These are phyloP conservation scores for Annulohypoxylon stygium DNA, from an alignment of 495 filamentous ascomycete genomes.

Conservation along the genomic window DNA sequence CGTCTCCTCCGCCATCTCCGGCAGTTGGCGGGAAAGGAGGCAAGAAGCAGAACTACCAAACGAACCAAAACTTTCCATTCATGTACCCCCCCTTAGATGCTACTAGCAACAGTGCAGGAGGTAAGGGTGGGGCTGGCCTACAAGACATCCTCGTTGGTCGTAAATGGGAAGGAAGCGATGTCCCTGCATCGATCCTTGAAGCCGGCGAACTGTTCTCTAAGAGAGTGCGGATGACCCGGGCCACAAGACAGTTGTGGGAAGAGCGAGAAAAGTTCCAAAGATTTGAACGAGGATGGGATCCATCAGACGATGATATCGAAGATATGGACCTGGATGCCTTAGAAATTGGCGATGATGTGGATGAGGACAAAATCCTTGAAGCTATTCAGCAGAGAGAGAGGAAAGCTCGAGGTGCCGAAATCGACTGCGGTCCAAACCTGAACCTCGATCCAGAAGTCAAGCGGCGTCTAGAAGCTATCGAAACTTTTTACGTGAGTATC, in stretches of 20 bases:
- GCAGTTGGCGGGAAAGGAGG: slow-evolving; percentile 90
- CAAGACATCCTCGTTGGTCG: slow-evolving; percentile 82
- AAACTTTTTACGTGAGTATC: slow-evolving; percentile 83
- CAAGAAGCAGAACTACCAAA: slow-evolving; percentile 99
- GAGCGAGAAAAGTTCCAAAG: slow-evolving; percentile 91
- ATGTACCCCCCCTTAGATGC: slow-evolving; percentile 93
- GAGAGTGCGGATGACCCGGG: slow-evolving; percentile 88
- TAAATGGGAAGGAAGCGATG: slow-evolving; percentile 90
- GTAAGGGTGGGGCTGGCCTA: slow-evolving; percentile 81
- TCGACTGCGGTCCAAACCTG: slow-evolving; percentile 68
- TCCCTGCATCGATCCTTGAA: slow-evolving; percentile 92
- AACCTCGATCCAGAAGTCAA: slow-evolving; percentile 66
- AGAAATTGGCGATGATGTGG: slow-evolving; percentile 59
- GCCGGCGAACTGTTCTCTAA: slow-evolving; percentile 93
- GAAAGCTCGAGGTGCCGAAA: slow-evolving; percentile 48
- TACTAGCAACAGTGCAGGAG: slow-evolving; percentile 84
- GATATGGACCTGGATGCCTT: slow-evolving; percentile 65
- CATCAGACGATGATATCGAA: slow-evolving; percentile 61
- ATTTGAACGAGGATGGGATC: slow-evolving; percentile 89
- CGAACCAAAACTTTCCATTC: slow-evolving; percentile 98
- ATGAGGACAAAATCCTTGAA: slow-evolving; percentile 50
- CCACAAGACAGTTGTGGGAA: slow-evolving; percentile 94
- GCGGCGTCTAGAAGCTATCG: slow-evolving; percentile 77
- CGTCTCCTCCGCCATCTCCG: slow-evolving; percentile 96
- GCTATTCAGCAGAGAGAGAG: slow-evolving; percentile 52